Evolutionary conservation across 176 grass and related monocot species (phyloP).

Genomic region (Oryza brachyantha): DNA sequence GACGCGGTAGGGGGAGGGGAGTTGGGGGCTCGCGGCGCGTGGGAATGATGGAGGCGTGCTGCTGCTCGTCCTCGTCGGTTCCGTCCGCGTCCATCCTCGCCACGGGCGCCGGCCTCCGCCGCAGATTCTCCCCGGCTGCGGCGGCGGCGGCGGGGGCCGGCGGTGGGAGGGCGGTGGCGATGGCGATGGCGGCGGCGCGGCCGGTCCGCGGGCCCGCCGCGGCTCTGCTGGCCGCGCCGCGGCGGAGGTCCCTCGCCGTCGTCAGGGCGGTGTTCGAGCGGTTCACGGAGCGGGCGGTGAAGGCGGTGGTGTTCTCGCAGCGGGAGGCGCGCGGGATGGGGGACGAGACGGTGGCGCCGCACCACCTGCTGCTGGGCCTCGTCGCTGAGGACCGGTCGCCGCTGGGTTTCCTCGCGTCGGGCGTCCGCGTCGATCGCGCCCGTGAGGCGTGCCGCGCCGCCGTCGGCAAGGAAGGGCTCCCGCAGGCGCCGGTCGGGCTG

Average conservation of each 20-base stretch:
- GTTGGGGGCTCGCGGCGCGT: not conserved
- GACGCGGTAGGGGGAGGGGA: not conserved
- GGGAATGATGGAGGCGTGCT: slow-evolving; percentile 49
- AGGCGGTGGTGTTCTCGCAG: slow-evolving; percentile 76
- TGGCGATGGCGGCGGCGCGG: not conserved
- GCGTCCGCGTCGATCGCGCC: slow-evolving; percentile 67
- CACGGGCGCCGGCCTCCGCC: slow-evolving; percentile 17
- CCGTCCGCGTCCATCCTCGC: slow-evolving; percentile 39
- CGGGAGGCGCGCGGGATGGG: slow-evolving; percentile 85
- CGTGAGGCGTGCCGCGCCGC: slow-evolving; percentile 60
- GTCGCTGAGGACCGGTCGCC: slow-evolving; percentile 70
- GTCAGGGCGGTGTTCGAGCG: slow-evolving; percentile 82
- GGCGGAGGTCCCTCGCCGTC: not conserved
- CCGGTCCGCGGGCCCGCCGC: slow-evolving; percentile 26
- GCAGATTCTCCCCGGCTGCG: not conserved
- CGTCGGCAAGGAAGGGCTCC: slow-evolving; percentile 2
- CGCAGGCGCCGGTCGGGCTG: slow-evolving; percentile 26
- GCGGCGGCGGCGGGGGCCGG: not conserved
- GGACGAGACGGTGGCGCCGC: slow-evolving; percentile 67
- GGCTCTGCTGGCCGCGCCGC: not conserved
- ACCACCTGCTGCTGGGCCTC: slow-evolving; percentile 93
- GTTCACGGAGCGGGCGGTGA: slow-evolving; percentile 87
- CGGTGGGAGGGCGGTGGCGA: not conserved
- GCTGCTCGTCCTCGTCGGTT: slow-evolving; percentile 47
- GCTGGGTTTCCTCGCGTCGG: slow-evolving; percentile 66